Percentiles rank a stretch among this genome's conserved stretches.
These are phyloP conservation scores for Trichosporon sp. DNA, from an alignment of 1,284 basidiomycete genomes.

Conservation along the genomic window DNA sequence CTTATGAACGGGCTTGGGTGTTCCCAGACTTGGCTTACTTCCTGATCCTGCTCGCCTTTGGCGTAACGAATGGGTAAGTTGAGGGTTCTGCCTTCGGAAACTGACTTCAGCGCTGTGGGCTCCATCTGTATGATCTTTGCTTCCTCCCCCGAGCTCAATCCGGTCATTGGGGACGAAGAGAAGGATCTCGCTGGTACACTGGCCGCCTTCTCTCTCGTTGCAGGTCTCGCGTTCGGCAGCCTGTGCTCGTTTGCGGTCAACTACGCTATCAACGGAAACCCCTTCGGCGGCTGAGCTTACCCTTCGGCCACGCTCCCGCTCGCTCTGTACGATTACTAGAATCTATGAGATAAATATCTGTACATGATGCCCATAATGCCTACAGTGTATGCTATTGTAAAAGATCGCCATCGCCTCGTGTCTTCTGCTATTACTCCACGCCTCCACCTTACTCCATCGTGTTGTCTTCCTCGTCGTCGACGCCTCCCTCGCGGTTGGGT, in stretches of 20 bases:
- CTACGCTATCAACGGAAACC: conserved; percentile 21
- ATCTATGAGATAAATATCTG: conserved; percentile 1
- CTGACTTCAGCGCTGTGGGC: conserved; percentile 35
- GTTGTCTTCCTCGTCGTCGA: conserved; percentile 35
- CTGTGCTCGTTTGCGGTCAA: conserved; percentile 68
- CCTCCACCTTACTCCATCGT: conserved; percentile 14
- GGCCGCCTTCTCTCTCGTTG: conserved; percentile 68
- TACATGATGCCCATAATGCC: conserved; percentile 16
- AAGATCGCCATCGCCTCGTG: no score
- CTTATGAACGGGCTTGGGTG: conserved; percentile 51
- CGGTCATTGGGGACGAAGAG: conserved; percentile 54
- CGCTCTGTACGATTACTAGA: conserved; percentile 4
- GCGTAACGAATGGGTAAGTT: conserved; percentile 67
- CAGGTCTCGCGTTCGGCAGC: conserved; percentile 70
- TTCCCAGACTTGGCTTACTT: conserved; percentile 70
- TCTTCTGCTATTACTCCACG: no score
- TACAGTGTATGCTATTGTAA: conserved; percentile 15
- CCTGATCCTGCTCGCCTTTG: conserved; percentile 64
- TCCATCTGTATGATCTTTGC: conserved; percentile 45
- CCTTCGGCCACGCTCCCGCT: no score
- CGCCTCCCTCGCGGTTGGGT: conserved; percentile 33
- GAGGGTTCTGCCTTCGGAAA: not conserved
- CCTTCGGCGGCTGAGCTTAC: conserved; percentile 20
- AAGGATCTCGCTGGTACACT: conserved; percentile 77
- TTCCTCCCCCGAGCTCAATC: conserved; percentile 43